Base-by-base conservation (phyloP, 78 protist genomes). In the Diacronema lutheri region DNA sequence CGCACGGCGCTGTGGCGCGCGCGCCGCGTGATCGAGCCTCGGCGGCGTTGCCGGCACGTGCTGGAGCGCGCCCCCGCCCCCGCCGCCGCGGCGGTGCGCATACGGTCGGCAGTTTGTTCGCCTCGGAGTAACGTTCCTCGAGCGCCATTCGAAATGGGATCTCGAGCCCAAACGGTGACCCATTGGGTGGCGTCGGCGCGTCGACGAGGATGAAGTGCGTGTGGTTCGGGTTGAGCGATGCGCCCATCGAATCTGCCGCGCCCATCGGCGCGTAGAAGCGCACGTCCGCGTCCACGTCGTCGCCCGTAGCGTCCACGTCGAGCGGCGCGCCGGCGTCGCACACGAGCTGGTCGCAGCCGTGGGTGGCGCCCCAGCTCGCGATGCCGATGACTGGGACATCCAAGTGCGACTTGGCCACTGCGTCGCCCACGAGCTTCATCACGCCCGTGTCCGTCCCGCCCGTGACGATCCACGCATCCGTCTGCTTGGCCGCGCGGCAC, bases 401-500 rank as follows among this genome's bases (percentile, higher is more conserved):
- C 37, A 4, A 50, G 23, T 16, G 12, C 23, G 41, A n/a, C 25
- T 68, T 55, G 12, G 16, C 50, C 76, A 66, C 19, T 23, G 74
- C 74, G 12, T 35, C 44, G 74, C 74, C 74, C 31, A 19, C 44
- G 14, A 69, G 77, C 55, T 35, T 46, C 77, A 69, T 69, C 77
- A 69, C 77, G 44, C 77, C 77, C 20, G 77, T 69, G 77, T 35
- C 46, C 31, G 55, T 38, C 12, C 77, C 77, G 57, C 77, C 77
- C 19, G 77, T 38, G 56, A 69, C 3, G n/a, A 69, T 23, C 77
- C 77, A 69, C 29, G 77, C 77, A 33, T 40, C 33, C 21, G 77
- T 40, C 26, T 16, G 38, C 19, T 25, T 4, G 23, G 77, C 77
- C 14, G 77, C 77, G 21, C 12, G 13, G 13, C 1, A 50, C 41